phyloP scores from a whole-genome alignment of 257 asterid species.

The Datura wrightii region DNA sequence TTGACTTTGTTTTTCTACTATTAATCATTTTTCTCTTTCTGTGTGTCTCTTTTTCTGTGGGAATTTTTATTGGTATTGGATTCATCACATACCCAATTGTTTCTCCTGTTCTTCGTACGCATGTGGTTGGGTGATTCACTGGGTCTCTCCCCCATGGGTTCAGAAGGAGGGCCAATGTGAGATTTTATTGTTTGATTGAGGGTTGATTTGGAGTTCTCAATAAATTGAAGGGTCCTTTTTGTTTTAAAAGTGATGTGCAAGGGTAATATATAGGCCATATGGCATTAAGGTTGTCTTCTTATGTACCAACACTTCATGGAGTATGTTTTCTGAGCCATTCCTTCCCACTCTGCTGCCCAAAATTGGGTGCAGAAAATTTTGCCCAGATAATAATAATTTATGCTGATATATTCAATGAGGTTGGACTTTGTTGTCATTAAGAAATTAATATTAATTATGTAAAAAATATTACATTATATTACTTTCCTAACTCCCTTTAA shows the following conservation, averaged over 20 bases:
- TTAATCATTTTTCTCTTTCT: neutral
- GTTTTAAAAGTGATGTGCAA: constrained; percentile 24
- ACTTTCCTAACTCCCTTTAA: too few species aligned
- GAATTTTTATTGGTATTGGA: constrained; percentile 11
- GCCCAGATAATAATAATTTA: neutral
- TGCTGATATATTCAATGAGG: neutral
- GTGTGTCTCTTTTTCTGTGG: constrained; percentile 16
- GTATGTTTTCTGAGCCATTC: constrained; percentile 27
- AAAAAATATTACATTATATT: too few species aligned
- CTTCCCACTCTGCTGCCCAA: constrained; percentile 27
- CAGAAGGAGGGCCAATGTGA: constrained; percentile 14
- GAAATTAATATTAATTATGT: neutral
- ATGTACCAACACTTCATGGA: constrained; percentile 31
- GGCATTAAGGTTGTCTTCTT: constrained; percentile 33
- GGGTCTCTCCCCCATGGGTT: too few species aligned
- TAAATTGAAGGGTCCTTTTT: neutral
- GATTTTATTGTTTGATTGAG: neutral
- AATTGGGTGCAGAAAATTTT: constrained; percentile 2
- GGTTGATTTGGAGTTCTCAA: constrained; percentile 15
- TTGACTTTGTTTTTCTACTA: constrained; percentile 5
- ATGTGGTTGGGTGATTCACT: constrained; percentile 11
- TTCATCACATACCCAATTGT: constrained; percentile 13
- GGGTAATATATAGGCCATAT: neutral
- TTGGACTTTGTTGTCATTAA: neutral
- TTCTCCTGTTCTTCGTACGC: neutral